Percentiles rank a stretch among this genome's conserved stretches.
Evolutionary conservation across 1,284 basidiomycete genomes (phyloP).

Genomic region (Boletus mariae): DNA sequence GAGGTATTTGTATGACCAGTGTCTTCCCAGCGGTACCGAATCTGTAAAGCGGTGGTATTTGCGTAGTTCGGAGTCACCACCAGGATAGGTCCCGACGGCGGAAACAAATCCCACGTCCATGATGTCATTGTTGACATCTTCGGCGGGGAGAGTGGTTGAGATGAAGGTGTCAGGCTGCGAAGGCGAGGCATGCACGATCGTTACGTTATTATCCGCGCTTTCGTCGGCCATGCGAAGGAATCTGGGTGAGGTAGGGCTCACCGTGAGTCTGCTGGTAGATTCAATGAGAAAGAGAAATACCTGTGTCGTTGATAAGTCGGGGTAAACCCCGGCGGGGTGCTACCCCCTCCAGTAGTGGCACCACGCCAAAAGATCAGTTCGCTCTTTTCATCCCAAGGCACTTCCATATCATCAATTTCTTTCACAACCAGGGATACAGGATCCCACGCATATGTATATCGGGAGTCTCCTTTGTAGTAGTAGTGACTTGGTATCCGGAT

Average conservation of each 20-base stretch:
- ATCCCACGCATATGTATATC: constrained; percentile 92
- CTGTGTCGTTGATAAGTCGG: constrained; percentile 86
- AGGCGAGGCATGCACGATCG: constrained; percentile 76
- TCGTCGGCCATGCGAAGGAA: constrained; percentile 80
- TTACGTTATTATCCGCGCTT: constrained; percentile 51
- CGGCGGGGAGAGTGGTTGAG: constrained; percentile 59
- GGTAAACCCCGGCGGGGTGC: constrained; percentile 79
- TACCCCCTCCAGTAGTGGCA: constrained; percentile 89
- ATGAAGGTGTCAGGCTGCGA: constrained; percentile 57
- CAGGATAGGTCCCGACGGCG: constrained; percentile 73
- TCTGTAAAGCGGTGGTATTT: constrained; percentile 72
- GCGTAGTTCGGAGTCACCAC: constrained; percentile 71
- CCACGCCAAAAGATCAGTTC: constrained; percentile 83
- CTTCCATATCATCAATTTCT: constrained; percentile 77
- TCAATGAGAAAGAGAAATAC: constrained; percentile 34
- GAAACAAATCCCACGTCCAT: constrained; percentile 90
- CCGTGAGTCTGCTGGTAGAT: background rate
- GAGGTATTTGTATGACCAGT: constrained; percentile 92
- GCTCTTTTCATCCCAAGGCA: constrained; percentile 75
- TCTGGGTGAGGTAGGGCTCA: constrained; percentile 34
- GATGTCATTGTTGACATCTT: constrained; percentile 70
- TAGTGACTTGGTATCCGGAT: constrained; percentile 93
- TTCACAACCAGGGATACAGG: constrained; percentile 64
- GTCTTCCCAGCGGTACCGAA: constrained; percentile 75
- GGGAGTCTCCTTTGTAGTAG: constrained; percentile 78